These are phyloP conservation scores for Psilocybe subaeruginosa DNA, from an alignment of 768 basidiomycete genomes.

Conservation along the genomic window DNA sequence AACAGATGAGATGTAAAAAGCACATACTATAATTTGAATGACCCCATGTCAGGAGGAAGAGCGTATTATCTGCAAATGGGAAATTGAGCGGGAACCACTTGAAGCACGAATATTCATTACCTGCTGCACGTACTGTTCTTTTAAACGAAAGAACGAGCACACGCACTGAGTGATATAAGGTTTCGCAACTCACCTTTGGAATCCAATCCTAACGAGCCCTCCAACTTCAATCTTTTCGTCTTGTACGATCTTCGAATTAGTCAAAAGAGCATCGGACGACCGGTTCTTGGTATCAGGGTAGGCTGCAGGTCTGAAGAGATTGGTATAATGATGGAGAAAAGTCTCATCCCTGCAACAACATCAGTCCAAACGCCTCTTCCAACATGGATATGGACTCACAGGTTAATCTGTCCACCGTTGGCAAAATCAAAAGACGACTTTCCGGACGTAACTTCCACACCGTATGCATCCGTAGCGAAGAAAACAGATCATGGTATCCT, in stretches of 20 bases:
- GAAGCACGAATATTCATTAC: no score
- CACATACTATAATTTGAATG: slow-evolving; percentile 1
- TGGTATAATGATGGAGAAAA: neutral
- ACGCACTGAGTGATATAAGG: no score
- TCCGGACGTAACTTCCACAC: neutral
- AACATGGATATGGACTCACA: neutral
- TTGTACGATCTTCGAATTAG: neutral
- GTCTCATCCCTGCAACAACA: neutral
- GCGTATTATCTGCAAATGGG: neutral
- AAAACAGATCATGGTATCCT: neutral
- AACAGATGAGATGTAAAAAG: neutral
- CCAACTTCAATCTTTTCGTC: neutral
- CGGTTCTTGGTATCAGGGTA: neutral
- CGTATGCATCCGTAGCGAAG: neutral
- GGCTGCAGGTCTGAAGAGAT: neutral
- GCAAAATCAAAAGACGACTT: neutral
- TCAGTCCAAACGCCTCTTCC: no score
- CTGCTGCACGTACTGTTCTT: no score
- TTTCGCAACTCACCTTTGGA: neutral
- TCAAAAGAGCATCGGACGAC: neutral
- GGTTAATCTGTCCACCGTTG: neutral
- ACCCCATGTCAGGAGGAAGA: slow-evolving; percentile 1
- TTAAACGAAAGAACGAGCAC: no score
- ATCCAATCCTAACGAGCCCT: slow-evolving; percentile 1
- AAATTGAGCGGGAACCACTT: no score